Evolutionary conservation across 2,329 filamentous ascomycete species (phyloP), one percentile per base, ranked within the genome.

Genomic region (Metarhizium brunneum): DNA sequence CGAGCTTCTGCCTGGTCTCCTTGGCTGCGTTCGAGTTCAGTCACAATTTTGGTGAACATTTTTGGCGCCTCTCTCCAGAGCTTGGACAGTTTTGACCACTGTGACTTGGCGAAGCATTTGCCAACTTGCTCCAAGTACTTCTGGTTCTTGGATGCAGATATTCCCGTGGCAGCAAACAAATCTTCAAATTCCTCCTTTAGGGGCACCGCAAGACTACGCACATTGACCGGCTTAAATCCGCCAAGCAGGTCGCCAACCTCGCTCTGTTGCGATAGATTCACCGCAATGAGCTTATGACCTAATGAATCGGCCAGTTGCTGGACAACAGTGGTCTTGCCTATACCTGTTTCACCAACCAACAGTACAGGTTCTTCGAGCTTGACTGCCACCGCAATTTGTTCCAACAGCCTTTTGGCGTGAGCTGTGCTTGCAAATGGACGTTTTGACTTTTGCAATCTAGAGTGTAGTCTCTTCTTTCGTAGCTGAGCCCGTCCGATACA

Each of bases 291-390:
- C 64, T 90, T 95, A 66, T 91, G 88, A 1, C 92, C 90, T 32
- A 96, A 79, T 3, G 87, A 81, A 56, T 88, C 85, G 0, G 94
- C 91, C 55, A 99, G 77, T 66, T 96, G 91, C 69, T 99, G 94
- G 14, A 99, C 86, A 30, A 94, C 88, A 0, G 94, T 96, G 0
- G 94, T 99, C 73, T 99, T 99, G 64, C 94, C 94, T 52, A 96
- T 96, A 75, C 94, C 94, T 7, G 94, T 99, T 74, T 99, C 94
- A 66, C 94, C 94, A n/a, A 99, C 94, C 32, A 99, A 82, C 18
- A 99, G 75, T 1, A 96, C 82, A 4, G 95, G 91, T 65, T 99
- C 94, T n/a, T 83, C 82, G 64, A 91, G 82, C 59, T 87, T 85
- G 6, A 96, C 83, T 1, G 91, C 87, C 42, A 90, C 85, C 1